Percentiles rank a stretch among this genome's conserved stretches.
phyloP scores from a whole-genome alignment of 805 yeast species.

The Candida sphagnicola region DNA sequence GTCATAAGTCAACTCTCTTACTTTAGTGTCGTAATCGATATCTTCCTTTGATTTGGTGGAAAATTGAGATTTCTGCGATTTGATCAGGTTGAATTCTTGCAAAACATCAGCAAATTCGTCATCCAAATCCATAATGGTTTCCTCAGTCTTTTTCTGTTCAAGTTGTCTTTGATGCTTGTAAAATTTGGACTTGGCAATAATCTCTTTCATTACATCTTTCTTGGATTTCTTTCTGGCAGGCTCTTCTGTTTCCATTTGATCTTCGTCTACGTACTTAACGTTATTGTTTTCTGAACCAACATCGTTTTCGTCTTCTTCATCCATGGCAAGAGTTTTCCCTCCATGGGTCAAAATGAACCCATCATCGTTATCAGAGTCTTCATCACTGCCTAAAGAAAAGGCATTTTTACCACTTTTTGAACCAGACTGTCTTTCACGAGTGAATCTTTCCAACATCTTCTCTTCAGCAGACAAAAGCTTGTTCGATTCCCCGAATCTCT shows the following conservation, averaged over 20 bases:
- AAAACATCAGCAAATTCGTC: conserved; percentile 70
- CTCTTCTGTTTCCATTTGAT: conserved; percentile 22
- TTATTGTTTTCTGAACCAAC: conserved; percentile 19
- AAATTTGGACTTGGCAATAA: conserved; percentile 77
- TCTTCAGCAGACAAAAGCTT: conserved; percentile 73
- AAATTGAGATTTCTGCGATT: conserved; percentile 16
- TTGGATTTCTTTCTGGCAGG: conserved; percentile 69
- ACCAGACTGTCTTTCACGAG: conserved; percentile 73
- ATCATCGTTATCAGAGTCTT: conserved; percentile 51
- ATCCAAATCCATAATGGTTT: conserved; percentile 62
- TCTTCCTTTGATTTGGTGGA: conserved; percentile 36
- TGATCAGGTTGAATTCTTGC: conserved; percentile 41
- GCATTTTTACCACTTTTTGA: conserved; percentile 47
- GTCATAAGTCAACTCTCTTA: conserved; percentile 63
- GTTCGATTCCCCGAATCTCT: conserved; percentile 89
- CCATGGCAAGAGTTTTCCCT: conserved; percentile 62
- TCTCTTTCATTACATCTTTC: conserved; percentile 82
- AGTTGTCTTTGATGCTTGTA: conserved; percentile 73
- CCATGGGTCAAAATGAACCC: conserved; percentile 67
- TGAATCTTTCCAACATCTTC: conserved; percentile 91
- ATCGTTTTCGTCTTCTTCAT: conserved; percentile 35
- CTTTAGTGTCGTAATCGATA: conserved; percentile 59
- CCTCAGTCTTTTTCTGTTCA: conserved; percentile 56
- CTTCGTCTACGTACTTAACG: conserved; percentile 38
- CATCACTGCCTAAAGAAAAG: conserved; percentile 62